Evolutionary conservation across 345 rosid genomes (phyloP).

Genomic region (Camelina neglecta): DNA sequence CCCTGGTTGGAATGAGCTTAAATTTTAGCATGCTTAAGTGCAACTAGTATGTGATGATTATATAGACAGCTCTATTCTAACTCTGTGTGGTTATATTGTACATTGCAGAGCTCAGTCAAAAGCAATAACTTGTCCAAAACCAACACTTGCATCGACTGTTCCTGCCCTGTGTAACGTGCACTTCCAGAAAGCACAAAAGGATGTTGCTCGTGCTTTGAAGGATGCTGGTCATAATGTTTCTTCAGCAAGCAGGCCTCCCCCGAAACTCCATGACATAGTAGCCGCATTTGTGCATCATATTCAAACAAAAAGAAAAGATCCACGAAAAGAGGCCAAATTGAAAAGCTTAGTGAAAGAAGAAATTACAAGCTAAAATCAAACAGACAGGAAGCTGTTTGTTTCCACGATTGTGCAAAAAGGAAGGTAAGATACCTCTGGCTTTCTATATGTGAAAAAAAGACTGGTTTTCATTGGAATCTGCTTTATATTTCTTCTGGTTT

Average conservation of each 20-base stretch:
- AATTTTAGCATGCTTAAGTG: background rate
- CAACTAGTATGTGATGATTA: constrained; percentile 15
- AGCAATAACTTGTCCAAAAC: constrained; percentile 77
- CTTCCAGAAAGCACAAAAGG: constrained; percentile 75
- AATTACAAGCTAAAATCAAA: constrained; percentile 31
- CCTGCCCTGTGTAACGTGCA: constrained; percentile 70
- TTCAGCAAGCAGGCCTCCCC: constrained; percentile 64
- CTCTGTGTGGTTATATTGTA: constrained; percentile 5
- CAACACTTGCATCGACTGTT: constrained; percentile 63
- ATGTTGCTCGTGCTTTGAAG: constrained; percentile 66
- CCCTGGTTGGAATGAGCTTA: background rate
- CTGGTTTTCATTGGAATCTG: no score
- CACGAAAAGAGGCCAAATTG: constrained; percentile 36
- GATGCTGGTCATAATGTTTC: constrained; percentile 75
- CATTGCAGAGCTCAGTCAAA: constrained; percentile 66
- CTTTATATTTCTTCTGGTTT: no score
- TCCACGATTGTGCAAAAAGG: constrained; percentile 18
- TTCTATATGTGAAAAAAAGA: background rate
- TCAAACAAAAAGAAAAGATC: constrained; percentile 70
- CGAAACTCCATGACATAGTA: constrained; percentile 72
- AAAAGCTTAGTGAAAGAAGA: constrained; percentile 52
- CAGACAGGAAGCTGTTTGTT: constrained; percentile 24
- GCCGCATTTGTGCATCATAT: constrained; percentile 73
- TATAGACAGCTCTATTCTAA: background rate
- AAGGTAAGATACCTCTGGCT: constrained; percentile 16